Evolutionary conservation across 106 monocot species (phyloP).

Genomic region (Acorus gramineus): DNA sequence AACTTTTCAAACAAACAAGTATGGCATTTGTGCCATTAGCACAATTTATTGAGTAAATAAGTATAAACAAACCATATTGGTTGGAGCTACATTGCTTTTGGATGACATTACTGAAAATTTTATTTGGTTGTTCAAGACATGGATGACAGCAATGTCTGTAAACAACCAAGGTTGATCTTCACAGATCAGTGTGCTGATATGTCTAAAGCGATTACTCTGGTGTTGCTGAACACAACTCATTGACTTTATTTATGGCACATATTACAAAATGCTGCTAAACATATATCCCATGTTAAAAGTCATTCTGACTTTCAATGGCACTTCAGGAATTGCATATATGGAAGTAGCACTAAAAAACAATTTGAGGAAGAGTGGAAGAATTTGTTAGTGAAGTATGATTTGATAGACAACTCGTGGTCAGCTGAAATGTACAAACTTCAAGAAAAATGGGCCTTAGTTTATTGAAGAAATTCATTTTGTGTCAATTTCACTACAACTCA

Average conservation of each 20-base stretch:
- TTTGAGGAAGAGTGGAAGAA: constrained; percentile 25
- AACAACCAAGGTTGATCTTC: constrained; percentile 39
- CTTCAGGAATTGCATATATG: constrained; percentile 37
- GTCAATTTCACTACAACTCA: constrained; percentile 32
- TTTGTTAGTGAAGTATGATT: constrained; percentile 31
- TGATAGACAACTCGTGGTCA: constrained; percentile 27
- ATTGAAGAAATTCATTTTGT: constrained; percentile 26
- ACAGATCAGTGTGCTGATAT: constrained; percentile 32
- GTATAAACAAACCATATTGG: constrained; percentile 48
- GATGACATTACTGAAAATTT: constrained; percentile 60
- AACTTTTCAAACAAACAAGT: constrained; percentile 26
- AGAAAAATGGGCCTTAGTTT: constrained; percentile 38
- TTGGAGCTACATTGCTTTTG: constrained; percentile 47
- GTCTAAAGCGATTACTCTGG: background rate
- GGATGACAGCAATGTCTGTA: constrained; percentile 38
- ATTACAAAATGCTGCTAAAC: constrained; percentile 23
- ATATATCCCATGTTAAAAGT: constrained; percentile 19
- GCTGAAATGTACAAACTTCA: constrained; percentile 21
- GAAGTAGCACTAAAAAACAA: constrained; percentile 20
- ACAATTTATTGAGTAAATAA: constrained; percentile 47
- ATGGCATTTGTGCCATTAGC: constrained; percentile 33
- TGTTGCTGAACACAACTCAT: constrained; percentile 24
- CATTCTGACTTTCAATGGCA: constrained; percentile 29
- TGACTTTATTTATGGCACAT: constrained; percentile 51
- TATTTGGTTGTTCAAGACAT: constrained; percentile 55